Percentiles rank a stretch among this genome's conserved stretches.
Evolutionary conservation across 805 yeast species (phyloP).

Genomic region (Zygotorulaspora chibaensis): DNA sequence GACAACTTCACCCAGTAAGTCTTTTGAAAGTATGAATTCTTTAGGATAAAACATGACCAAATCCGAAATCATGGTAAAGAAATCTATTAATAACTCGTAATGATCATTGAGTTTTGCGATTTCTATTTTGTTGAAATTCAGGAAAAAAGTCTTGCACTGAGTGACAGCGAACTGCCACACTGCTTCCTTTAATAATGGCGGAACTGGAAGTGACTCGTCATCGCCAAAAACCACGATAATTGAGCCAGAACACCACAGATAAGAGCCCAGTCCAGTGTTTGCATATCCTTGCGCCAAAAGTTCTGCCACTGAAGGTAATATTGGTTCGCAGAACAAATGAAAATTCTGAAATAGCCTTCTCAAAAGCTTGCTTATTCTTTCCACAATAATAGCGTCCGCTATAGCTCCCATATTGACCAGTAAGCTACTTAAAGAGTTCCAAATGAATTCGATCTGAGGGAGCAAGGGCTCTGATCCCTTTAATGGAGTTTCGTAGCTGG

Average conservation of each 20-base stretch:
- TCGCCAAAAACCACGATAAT: constrained; percentile 68
- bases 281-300: constrained; percentile 68
- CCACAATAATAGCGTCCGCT: constrained; percentile 43
- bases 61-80: constrained; percentile 74
- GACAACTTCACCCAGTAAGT: constrained; percentile 48
- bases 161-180: constrained; percentile 71
- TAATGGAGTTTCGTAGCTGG: constrained; percentile 30
- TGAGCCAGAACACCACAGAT: constrained; percentile 84
- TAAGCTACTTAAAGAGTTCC: constrained; percentile 24
- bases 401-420: constrained; percentile 26
- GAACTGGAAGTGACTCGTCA: constrained; percentile 39
- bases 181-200: constrained; percentile 46
- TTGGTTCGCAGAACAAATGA: constrained; percentile 40
- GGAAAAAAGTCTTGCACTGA: constrained; percentile 58
- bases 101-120: constrained; percentile 20
- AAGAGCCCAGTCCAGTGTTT: constrained; percentile 69
- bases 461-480: constrained; percentile 31
- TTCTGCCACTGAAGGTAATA: constrained; percentile 61
- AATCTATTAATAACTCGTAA: constrained; percentile 76
- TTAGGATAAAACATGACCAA: constrained; percentile 64
- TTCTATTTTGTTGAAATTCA: constrained; percentile 34
- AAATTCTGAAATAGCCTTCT: constrained; percentile 55
- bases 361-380: constrained; percentile 65
- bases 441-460: constrained; percentile 26
- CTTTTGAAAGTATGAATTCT: constrained; percentile 33